Evolutionary conservation across 148 eudicot species (phyloP).

Genomic region (Rhododendron williamsianum): DNA sequence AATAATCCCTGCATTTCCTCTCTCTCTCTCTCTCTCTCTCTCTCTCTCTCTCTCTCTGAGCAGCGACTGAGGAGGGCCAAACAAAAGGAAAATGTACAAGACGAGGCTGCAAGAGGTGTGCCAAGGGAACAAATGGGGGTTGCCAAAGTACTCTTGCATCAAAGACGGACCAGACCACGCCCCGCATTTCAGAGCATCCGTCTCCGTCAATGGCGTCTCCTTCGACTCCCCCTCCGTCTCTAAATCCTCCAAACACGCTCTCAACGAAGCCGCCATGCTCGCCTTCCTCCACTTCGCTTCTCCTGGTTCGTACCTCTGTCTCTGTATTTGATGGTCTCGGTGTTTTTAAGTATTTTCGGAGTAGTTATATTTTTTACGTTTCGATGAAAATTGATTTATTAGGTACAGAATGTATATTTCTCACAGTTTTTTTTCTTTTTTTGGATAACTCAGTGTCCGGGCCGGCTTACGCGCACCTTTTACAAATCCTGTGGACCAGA

Average conservation of each 20-base stretch:
- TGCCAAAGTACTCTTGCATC: constrained; percentile 31
- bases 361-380: no score
- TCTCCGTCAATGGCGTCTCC: constrained; percentile 30
- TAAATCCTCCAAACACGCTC: constrained; percentile 31
- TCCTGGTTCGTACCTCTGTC: not conserved
- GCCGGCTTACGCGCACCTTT: no score
- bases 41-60: not conserved
- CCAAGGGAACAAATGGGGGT: constrained; percentile 28
- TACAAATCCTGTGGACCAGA: no score
- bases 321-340: not conserved
- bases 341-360: not conserved
- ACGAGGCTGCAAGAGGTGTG: constrained; percentile 50
- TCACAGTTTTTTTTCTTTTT: no score
- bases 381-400: no score
- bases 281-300: constrained; percentile 29
- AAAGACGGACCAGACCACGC: constrained; percentile 45
- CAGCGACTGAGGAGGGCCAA: not conserved
- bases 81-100: constrained; percentile 33
- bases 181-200: constrained; percentile 44
- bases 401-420: no score
- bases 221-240: constrained; percentile 25
- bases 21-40: not conserved
- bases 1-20: not conserved
- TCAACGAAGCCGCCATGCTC: constrained; percentile 33
- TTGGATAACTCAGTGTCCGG: no score